These are phyloP conservation scores for Magnusiomyces tetraspermus DNA, from an alignment of 1,139 yeast genomes.

Conservation along the genomic window DNA sequence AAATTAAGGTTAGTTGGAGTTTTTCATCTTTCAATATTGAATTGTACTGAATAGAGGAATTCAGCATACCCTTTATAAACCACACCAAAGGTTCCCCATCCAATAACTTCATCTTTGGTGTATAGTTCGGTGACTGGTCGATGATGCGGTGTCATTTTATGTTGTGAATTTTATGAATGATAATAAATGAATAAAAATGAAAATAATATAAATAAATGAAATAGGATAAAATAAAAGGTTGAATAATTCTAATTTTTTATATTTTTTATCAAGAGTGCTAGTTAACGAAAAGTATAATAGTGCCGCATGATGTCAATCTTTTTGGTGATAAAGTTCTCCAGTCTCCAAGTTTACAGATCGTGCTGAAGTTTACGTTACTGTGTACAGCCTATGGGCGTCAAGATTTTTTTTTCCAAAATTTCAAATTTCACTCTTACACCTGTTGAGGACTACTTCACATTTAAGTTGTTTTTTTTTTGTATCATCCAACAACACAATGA, in stretches of 20 bases:
- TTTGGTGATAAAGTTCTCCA: no score
- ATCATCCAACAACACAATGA: no score
- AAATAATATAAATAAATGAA: background rate
- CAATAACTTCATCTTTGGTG: slow-evolving; percentile 82
- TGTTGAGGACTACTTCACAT: no score
- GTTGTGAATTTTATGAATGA: background rate
- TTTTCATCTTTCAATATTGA: no score
- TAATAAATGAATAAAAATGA: background rate
- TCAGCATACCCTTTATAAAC: slow-evolving; percentile 72
- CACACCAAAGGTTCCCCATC: slow-evolving; percentile 93
- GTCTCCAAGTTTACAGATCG: background rate
- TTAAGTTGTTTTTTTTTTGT: no score
- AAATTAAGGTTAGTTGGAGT: no score
- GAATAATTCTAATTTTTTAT: no score
- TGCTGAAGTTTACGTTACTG: background rate
- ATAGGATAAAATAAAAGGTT: background rate
- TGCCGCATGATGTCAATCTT: no score
- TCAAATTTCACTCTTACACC: no score
- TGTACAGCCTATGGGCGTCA: background rate
- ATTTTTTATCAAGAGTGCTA: no score
- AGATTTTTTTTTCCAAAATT: no score
- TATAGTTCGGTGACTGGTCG: slow-evolving; percentile 34
- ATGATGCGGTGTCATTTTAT: background rate
- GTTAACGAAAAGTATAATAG: background rate
- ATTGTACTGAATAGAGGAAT: slow-evolving; percentile 27